Evolutionary conservation across 2,329 filamentous ascomycete genomes (phyloP), one percentile per base, ranked within the genome.

Genomic region (Xylaria sp.): DNA sequence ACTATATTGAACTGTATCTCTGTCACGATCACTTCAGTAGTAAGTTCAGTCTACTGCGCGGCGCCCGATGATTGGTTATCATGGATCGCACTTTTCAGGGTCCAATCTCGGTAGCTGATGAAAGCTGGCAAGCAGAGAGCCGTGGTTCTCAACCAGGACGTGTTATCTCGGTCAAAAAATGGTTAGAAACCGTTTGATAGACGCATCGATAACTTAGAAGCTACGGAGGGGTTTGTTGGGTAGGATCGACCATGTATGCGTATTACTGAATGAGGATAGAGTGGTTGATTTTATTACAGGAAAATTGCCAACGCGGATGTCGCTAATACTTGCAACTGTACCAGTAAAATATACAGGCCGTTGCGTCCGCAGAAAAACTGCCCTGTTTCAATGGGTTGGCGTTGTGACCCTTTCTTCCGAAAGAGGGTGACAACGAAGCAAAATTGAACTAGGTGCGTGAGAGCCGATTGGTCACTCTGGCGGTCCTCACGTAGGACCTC

Each of bases 391-490:
- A 56, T 55, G 44, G 39, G 55, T 64, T 60, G 18, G 39, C 20
- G 63, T 59, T 51, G 39, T 41, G 18, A 57, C 34, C 50, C 56
- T 62, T 59, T 62, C 39, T n/a, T 48, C 62, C 65, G 52, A 59
- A 56, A 48, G 39, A 65, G 18, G 58, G 58, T 52, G 65, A 57
- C 41, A 54, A 51, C n/a, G 31, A 48, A 57, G 31, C 41, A 59
- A 50, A 20, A 55, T n/a, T n/a, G 54, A n/a, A 28, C 58, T 25
- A 28, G 13, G 46, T 59, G 58, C 12, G 23, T 20, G 48, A 28
- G 28, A 63, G 63, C 67, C 54, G 63, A 69, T 69, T 69, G 67
- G 67, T 20, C 7, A 18, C 25, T 3, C 34, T 41, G 13, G 58
- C 37, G 37, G 15, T 28, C 18, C 7, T 37, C 54, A 63, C 55